These are phyloP conservation scores for Trametes versicolor DNA, from an alignment of 1,284 basidiomycete species.

Conservation along the genomic window DNA sequence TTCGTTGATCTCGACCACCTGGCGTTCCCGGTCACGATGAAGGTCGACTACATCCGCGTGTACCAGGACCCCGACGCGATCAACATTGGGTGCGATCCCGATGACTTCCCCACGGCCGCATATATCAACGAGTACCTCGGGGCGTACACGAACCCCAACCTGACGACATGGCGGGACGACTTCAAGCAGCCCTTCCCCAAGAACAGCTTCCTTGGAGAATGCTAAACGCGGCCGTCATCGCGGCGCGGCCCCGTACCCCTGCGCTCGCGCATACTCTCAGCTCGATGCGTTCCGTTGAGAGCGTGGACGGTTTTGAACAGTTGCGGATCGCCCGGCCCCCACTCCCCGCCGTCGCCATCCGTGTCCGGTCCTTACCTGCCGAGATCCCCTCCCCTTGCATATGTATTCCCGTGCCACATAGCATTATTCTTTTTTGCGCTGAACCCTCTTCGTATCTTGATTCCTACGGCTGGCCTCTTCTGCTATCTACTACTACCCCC, in stretches of 20 bases:
- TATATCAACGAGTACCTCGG: conserved; percentile 73
- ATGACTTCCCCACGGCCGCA: conserved; percentile 76
- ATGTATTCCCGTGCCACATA: conserved; percentile 4
- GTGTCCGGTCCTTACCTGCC: conserved; percentile 16
- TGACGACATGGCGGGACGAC: conserved; percentile 56
- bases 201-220: conserved; percentile 55
- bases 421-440: conserved; percentile 4
- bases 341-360: not conserved
- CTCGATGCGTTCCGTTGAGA: not conserved
- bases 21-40: conserved; percentile 75
- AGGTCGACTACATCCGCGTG: conserved; percentile 85
- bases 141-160: conserved; percentile 54
- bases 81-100: conserved; percentile 86
- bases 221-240: not conserved
- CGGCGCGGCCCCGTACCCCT: too few species aligned
- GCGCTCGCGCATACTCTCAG: not conserved
- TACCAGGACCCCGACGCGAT: conserved; percentile 75
- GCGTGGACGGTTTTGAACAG: not conserved
- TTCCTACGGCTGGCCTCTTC: conserved; percentile 11
- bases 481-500: not conserved
- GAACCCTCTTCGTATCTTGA: conserved; percentile 9
- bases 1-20: conserved; percentile 71
- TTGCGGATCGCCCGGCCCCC: conserved; percentile 5
- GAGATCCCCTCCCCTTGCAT: conserved; percentile 10
- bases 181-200: conserved; percentile 72